phyloP scores from a whole-genome alignment of 1,139 yeast genomes.

The Kodamaea sp. region DNA sequence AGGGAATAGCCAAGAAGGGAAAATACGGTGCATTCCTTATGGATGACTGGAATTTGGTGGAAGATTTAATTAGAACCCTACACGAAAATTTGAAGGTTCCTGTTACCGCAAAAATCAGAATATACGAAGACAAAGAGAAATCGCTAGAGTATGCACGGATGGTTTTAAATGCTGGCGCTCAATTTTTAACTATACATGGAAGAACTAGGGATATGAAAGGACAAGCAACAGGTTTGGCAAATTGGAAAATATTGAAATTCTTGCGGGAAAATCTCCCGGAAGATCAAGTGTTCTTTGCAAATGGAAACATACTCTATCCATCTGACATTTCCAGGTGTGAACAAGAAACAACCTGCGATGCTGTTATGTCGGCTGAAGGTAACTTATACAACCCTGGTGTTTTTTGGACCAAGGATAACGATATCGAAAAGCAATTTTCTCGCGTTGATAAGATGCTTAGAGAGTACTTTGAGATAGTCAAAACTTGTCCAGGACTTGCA shows the following conservation, averaged over 20 bases:
- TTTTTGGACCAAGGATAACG: constrained; percentile 58
- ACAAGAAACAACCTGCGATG: constrained; percentile 70
- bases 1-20: constrained; percentile 94
- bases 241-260: constrained; percentile 79
- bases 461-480: constrained; percentile 87
- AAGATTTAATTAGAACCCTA: constrained; percentile 65
- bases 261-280: constrained; percentile 76
- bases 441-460: constrained; percentile 80
- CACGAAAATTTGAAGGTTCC: constrained; percentile 79
- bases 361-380: constrained; percentile 97
- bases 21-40: constrained; percentile 92
- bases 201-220: constrained; percentile 98
- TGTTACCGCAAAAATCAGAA: constrained; percentile 93
- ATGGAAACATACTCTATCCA: constrained; percentile 88
- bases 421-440: constrained; percentile 71
- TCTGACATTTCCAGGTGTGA: constrained; percentile 74
- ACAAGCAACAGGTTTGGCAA: constrained; percentile 91
- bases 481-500: constrained; percentile 65
- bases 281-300: constrained; percentile 88
- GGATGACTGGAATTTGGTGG: constrained; percentile 94
- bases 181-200: constrained; percentile 92
- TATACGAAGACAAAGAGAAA: constrained; percentile 83
- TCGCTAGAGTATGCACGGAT: constrained; percentile 84
- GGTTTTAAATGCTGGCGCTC: constrained; percentile 96
- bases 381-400: constrained; percentile 92